Base-by-base conservation (phyloP, 2,329 filamentous ascomycete genomes). In the Gyromitra esculenta region DNA sequence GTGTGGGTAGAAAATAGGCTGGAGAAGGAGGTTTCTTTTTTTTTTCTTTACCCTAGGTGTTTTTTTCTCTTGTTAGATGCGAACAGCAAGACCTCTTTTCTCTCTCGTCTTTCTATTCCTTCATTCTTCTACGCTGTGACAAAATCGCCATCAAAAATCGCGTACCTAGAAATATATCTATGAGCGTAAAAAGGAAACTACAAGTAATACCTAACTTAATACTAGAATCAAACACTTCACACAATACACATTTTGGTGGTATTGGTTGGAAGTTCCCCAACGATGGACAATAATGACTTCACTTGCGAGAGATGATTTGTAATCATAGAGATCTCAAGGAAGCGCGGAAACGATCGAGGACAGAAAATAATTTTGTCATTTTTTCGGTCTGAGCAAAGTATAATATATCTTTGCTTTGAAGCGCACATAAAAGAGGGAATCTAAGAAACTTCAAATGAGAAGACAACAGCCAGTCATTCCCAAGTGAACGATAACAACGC, bases 371-470 rank as follows among this genome's bases (percentile, higher is more conserved):
- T 71, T 59, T 64, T 70, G 41, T 65, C 72, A 75, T 65, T 35
- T 63, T 73, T 74, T 74, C 35, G 48, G 15, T 62, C 13, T 31
- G 18, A 59, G 72, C 65, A 75, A 70, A 71, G 48, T 31, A 65
- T 48, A 35, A 70, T 69, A 60, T 57, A 31, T 41, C 65, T 57
- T 70, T 37, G 57, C 57, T 25, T 63, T n/a, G 59, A 64, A 50
- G 41, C 48, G 18, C 21, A 75, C 72, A 37, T 59, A 64, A 73
- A 70, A 48, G 64, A 65, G 31, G 39, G 57, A 70, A 75, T 71
- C 66, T 75, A 75, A 70, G 65, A 75, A 75, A 57, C 4, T 31
- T 65, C 65, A 50, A 64, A 71, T 71, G 45, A 70, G 59, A 64
- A 64, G 59, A 65, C 56, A 56, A 39, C 59, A 31, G 13, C 45